Base-by-base conservation (phyloP, 352 stramenopile genomes). In the Globisporangium paddicum region DNA sequence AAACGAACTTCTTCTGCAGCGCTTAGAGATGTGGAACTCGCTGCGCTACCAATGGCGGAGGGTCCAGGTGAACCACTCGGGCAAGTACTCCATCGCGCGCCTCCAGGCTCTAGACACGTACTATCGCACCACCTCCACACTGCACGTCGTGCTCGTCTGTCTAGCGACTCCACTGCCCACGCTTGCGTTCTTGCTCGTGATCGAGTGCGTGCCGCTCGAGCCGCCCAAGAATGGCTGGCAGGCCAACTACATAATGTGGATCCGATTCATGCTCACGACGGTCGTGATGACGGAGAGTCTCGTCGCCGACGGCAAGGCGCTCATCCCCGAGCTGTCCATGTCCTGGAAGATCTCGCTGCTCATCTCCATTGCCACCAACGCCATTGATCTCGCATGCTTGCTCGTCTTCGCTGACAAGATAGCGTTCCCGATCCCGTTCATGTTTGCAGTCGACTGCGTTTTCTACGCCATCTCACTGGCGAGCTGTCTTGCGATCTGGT, bases 21-120 rank as follows among this genome's bases (percentile, higher is more conserved):
- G n/a, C n/a, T n/a, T n/a, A n/a, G n/a, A n/a, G n/a, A n/a, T n/a
- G n/a, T n/a, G n/a, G n/a, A n/a, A n/a, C n/a, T n/a, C n/a, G n/a
- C n/a, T n/a, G n/a, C n/a, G n/a, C n/a, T n/a, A n/a, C n/a, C n/a
- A n/a, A n/a, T n/a, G n/a, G n/a, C n/a, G n/a, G n/a, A n/a, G n/a
- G n/a, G n/a, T n/a, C n/a, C 50, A 41, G 14, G n/a, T 75, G 1
- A 60, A 64, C 9, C 28, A 55, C 13, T 13, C 3, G 0, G 30
- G 63, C 16, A 53, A 58, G 32, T 67, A 58, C 34, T 67, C 46
- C 2, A 16, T 58, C 8, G 37, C 63, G 45, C 60, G 54, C 1
- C 8, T 67, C 14, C 44, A 53, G 38, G 55, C 53, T 0, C 19
- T 67, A 0, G 35, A 47, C 5, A 25, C 52, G 23, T 67, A 67